Conservation (phyloP, 148 eudicot species). For the Persicaria maculosa region DNA sequence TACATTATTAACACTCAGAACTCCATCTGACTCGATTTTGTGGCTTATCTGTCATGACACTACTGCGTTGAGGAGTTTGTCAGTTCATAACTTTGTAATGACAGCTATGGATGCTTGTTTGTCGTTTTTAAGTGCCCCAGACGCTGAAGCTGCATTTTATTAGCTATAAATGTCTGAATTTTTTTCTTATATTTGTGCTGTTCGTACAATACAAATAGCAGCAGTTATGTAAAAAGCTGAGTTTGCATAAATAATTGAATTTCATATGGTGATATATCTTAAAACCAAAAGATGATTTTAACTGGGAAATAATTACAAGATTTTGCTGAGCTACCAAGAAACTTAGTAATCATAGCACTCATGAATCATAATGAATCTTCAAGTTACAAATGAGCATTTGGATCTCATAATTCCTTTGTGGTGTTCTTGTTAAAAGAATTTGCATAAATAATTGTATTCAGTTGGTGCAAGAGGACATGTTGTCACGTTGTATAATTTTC, state of each 20-base stretch:
- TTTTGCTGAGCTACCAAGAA: neutral
- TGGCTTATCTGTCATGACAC: no score
- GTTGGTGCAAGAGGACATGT: slow-evolving; percentile 6
- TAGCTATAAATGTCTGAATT: no score
- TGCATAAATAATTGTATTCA: neutral
- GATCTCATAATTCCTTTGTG: neutral
- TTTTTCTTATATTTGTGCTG: no score
- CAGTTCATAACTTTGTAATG: no score
- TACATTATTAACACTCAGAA: neutral
- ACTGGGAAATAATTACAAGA: neutral
- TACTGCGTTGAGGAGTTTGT: no score
- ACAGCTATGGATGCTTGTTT: no score
- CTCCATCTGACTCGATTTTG: neutral
- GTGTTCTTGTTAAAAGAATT: neutral
- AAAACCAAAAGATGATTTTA: neutral
- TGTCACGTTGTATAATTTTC: slow-evolving; percentile 2
- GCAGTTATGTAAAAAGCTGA: no score
- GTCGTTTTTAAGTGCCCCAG: no score
- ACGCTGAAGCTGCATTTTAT: no score
- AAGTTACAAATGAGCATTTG: neutral
- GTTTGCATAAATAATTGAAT: neutral
- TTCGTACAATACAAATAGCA: no score
- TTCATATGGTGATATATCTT: neutral
- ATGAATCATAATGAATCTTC: neutral
- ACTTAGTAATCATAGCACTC: neutral